phyloP scores from a whole-genome alignment of 306 rosid species.

The Ormosia emarginata region DNA sequence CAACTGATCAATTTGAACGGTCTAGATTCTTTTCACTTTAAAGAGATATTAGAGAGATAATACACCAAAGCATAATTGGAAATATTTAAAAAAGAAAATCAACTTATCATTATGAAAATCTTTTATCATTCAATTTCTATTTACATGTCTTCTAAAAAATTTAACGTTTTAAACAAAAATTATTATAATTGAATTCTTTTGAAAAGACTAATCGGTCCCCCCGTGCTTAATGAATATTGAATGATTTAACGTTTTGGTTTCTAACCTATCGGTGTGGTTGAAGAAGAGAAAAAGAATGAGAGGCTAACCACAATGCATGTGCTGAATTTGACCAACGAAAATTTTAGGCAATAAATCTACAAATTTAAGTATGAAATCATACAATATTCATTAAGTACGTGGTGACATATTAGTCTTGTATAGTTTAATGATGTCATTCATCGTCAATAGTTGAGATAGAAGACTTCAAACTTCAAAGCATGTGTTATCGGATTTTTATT shows the following conservation, averaged over 20 bases:
- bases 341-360: background rate
- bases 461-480: background rate
- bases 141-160: too few relatives aligned
- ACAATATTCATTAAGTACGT: slow-evolving; percentile 1
- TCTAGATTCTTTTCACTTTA: background rate
- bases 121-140: too few relatives aligned
- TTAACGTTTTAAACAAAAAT: too few relatives aligned
- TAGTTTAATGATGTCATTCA: background rate
- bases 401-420: background rate
- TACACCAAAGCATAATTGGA: too few relatives aligned
- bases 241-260: background rate
- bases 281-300: background rate
- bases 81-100: too few relatives aligned
- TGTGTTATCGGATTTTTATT: background rate
- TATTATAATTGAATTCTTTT: too few relatives aligned
- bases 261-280: background rate
- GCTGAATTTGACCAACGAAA: slow-evolving; percentile 13
- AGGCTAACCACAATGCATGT: slow-evolving; percentile 4
- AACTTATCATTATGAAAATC: too few relatives aligned
- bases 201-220: too few relatives aligned
- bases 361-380: background rate
- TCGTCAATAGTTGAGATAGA: background rate
- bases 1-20: too few relatives aligned
- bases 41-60: background rate
- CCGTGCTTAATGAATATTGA: too few relatives aligned